These are phyloP conservation scores for Neopestalotiopsis rosae DNA, from an alignment of 2,329 filamentous ascomycete species.

Conservation along the genomic window DNA sequence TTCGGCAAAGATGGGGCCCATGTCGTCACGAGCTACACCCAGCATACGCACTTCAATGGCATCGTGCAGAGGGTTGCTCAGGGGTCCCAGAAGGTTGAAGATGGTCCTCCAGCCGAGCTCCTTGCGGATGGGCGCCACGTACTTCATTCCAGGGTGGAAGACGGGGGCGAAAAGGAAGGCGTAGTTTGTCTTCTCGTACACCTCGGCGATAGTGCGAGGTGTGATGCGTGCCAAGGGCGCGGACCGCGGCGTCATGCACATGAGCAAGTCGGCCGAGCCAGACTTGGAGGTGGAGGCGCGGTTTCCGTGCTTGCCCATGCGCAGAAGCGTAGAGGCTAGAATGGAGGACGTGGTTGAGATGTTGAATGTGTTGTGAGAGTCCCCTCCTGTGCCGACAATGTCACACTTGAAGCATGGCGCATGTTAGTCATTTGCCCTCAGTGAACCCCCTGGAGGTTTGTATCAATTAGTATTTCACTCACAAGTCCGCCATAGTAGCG, in stretches of 20 bases:
- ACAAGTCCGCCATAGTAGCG: conserved; percentile 84
- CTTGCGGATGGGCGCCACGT: conserved; percentile 83
- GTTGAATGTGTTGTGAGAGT: conserved; percentile 98
- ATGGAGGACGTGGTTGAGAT: conserved; percentile 96
- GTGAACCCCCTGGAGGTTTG: not conserved
- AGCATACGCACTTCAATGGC: conserved; percentile 87
- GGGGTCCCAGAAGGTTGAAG: conserved; percentile 93
- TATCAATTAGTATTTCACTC: conserved; percentile 41
- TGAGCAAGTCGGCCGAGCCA: conserved; percentile 90
- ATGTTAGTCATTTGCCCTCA: not conserved
- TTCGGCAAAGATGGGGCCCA: conserved; percentile 89
- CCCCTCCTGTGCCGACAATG: conserved; percentile 96
- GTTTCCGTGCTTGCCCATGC: conserved; percentile 96
- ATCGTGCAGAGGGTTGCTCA: conserved; percentile 88
- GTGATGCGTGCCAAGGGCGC: conserved; percentile 78
- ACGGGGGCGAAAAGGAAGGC: conserved; percentile 94
- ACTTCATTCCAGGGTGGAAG: conserved; percentile 94
- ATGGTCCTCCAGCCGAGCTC: conserved; percentile 94
- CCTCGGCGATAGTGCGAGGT: conserved; percentile 70
- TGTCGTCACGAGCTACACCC: conserved; percentile 86
- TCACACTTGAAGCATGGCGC: conserved; percentile 62
- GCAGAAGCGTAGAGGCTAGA: conserved; percentile 81
- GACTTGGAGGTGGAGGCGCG: conserved; percentile 94
- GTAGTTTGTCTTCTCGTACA: conserved; percentile 87
- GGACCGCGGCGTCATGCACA: conserved; percentile 72